Percentiles rank a stretch among this genome's conserved stretches.
Evolutionary conservation across 306 rosid species (phyloP).

Genomic region (Quercus rubra): DNA sequence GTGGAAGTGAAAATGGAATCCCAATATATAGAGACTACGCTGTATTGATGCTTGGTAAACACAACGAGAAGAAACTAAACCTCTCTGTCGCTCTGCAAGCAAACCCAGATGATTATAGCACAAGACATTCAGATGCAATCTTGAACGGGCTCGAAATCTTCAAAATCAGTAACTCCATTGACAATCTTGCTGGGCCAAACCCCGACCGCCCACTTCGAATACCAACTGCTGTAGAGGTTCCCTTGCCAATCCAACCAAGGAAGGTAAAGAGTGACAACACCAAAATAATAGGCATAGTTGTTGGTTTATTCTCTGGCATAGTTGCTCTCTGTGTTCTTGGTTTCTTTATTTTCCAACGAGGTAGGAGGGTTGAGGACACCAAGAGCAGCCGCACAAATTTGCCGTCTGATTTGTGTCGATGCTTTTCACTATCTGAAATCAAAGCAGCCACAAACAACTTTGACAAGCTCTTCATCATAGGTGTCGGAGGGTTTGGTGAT

Average conservation of each 20-base stretch:
- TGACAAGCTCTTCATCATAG: not conserved
- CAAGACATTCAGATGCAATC: conserved; percentile 2
- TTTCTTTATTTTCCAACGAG: too few species aligned
- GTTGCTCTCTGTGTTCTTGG: too few species aligned
- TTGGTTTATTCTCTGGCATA: too few species aligned
- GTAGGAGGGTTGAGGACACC: not conserved
- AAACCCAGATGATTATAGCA: too few species aligned
- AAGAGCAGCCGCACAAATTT: not conserved
- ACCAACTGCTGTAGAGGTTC: too few species aligned
- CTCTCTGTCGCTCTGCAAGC: too few species aligned
- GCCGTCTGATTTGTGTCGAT: conserved; percentile 3
- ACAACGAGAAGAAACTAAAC: too few species aligned
- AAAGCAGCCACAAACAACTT: conserved; percentile 16
- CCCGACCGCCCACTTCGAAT: not conserved
- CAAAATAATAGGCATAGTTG: not conserved
- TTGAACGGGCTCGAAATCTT: conserved; percentile 39
- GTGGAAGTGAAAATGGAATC: too few species aligned
- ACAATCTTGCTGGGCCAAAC: conserved; percentile 25
- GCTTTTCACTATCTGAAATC: conserved; percentile 1
- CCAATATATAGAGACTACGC: too few species aligned
- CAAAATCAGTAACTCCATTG: conserved; percentile 1
- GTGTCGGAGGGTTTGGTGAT: conserved; percentile 33
- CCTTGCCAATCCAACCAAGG: not conserved
- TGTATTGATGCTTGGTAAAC: too few species aligned
- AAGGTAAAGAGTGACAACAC: not conserved